A percentile compares a stretch with the other conserved stretches of the same genome.
These are phyloP conservation scores for Auriscalpium vulgare DNA, from an alignment of 768 basidiomycete genomes.

Conservation along the genomic window DNA sequence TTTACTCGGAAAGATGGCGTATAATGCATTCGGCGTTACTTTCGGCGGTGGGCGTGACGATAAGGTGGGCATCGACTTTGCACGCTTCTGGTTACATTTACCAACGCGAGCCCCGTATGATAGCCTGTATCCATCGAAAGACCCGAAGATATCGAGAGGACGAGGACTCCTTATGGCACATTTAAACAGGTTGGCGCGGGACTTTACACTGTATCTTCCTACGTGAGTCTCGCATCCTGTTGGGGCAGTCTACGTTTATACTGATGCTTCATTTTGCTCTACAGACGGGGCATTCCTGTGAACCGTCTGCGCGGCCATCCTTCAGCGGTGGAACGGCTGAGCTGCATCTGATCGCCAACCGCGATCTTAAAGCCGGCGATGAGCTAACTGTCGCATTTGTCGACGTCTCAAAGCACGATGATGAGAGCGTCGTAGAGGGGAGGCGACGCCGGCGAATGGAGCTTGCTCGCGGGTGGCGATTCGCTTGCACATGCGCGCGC, in stretches of 20 bases:
- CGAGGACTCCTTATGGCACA: slow-evolving; percentile 73
- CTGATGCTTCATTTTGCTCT: neutral
- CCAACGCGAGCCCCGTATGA: neutral
- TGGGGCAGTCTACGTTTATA: neutral
- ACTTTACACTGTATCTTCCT: slow-evolving; percentile 70
- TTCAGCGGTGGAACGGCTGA: slow-evolving; percentile 63
- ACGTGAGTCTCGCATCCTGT: slow-evolving; percentile 32
- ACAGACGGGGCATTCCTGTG: slow-evolving; percentile 66
- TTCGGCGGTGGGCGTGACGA: slow-evolving; percentile 60
- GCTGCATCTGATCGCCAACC: slow-evolving; percentile 59
- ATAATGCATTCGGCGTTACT: slow-evolving; percentile 72
- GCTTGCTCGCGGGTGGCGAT: slow-evolving; percentile 75
- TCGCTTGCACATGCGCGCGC: slow-evolving; percentile 64
- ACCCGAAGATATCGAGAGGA: slow-evolving; percentile 66
- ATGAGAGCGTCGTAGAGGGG: slow-evolving; percentile 46
- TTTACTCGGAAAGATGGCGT: slow-evolving; percentile 62
- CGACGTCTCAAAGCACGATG: slow-evolving; percentile 49
- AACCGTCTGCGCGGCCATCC: slow-evolving; percentile 55
- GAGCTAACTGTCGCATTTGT: slow-evolving; percentile 71
- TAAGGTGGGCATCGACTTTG: slow-evolving; percentile 38
- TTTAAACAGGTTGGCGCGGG: slow-evolving; percentile 68
- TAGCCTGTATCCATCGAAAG: slow-evolving; percentile 47
- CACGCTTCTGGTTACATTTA: slow-evolving; percentile 1
- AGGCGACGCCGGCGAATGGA: slow-evolving; percentile 61
- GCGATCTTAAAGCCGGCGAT: slow-evolving; percentile 66